Evolutionary conservation across 176 grass and related monocot species (phyloP), one percentile per base, ranked within the genome.

Genomic region (Poa pratensis): DNA sequence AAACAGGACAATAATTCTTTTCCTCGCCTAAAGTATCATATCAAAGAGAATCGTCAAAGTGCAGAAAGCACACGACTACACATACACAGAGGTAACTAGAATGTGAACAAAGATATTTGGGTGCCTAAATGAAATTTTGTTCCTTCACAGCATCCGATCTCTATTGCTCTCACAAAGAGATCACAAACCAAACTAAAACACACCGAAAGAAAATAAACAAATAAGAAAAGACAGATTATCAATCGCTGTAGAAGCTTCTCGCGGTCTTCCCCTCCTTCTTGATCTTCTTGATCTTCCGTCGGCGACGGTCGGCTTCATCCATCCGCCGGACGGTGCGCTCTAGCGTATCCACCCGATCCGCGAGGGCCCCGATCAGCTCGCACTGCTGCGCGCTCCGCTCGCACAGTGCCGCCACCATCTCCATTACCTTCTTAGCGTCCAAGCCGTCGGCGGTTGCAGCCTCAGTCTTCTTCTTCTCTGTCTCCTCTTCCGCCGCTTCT

Each of bases 391-490:
- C 71, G 73, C 82, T 95, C 45, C 77, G 79, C 73, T 92, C 76
- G 72, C 95, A 93, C 48, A 98, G 16, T 20, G 75, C 87, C 46
- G 84, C 71, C 27, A 97, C 75, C 75, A 82, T 92, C 85, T 88
- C 80, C 91, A 95, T 82, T 28, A 90, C 27, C 81, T 85, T 90
- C 72, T 30, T 77, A 9, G 67, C 7, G 39, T 88, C 52, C 11
- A 63, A 1, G 17, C 34, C 63, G 18, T 37, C 39, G 32, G 7
- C 30, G 18, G 66, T 0, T n/a, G 66, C 34, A 20, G 3, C 48
- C 73, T 27, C n/a, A n/a, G 22, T 57, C 11, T 3, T 32, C 54
- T 59, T 58, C 55, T 22, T 6, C 55, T 58, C 55, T 23, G 2
- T 11, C 70, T 67, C 23, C 35, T 35, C 77, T 4, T 0, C 3